phyloP scores from a whole-genome alignment of 1,284 basidiomycete genomes.

The Stygiomarasmius scandens region DNA sequence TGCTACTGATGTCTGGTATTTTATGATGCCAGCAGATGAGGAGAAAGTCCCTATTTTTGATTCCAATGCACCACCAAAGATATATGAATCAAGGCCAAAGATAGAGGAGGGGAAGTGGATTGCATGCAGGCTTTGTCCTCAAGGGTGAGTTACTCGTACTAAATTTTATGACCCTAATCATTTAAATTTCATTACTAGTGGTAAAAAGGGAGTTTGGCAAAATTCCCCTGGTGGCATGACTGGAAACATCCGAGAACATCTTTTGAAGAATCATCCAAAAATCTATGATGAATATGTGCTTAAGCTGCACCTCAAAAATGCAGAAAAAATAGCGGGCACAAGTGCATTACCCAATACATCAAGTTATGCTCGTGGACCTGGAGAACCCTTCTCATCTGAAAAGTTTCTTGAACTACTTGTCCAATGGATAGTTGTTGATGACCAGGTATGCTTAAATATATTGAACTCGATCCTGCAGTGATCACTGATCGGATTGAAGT shows the following conservation, averaged over 20 bases:
- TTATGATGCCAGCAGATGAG: not conserved
- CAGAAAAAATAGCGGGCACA: not conserved
- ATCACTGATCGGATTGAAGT: constrained; percentile 20
- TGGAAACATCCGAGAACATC: constrained; percentile 5
- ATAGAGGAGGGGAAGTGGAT: not conserved
- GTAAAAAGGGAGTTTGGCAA: constrained; percentile 4
- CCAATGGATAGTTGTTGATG: constrained; percentile 7
- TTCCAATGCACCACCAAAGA: not conserved
- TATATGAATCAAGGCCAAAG: not conserved
- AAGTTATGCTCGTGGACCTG: not conserved
- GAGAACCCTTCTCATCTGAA: not conserved
- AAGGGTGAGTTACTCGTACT: too few relatives aligned
- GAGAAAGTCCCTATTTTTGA: not conserved
- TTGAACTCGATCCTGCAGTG: not conserved
- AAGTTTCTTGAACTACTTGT: not conserved
- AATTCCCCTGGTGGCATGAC: constrained; percentile 12
- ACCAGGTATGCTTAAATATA: constrained; percentile 11
- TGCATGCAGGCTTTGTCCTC: constrained; percentile 11
- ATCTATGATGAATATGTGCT: constrained; percentile 1
- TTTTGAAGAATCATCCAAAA: constrained; percentile 2
- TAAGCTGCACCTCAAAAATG: not conserved
- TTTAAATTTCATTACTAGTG: not conserved
- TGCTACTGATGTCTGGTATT: constrained; percentile 16
- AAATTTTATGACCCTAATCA: not conserved
- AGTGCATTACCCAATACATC: not conserved